Percentiles rank a stretch among this genome's conserved stretches.
Conservation (phyloP, 2,329 filamentous ascomycete species). For the Zarea fungicola region DNA sequence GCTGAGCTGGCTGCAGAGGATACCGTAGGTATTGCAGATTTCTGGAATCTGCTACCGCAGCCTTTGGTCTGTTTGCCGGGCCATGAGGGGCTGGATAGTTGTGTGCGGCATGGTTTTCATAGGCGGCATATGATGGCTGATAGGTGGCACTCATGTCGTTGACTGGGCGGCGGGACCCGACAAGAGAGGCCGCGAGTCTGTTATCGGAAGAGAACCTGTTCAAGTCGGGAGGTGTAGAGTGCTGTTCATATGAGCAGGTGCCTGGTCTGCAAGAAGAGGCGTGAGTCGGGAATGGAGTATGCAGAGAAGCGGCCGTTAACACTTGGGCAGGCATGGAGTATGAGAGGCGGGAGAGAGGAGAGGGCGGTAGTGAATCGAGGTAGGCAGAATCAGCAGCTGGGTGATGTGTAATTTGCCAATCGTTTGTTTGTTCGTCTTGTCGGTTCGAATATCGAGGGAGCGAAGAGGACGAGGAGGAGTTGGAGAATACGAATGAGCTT, state of each 20-base stretch:
- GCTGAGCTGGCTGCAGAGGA: constrained; percentile 21
- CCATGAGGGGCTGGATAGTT: constrained; percentile 32
- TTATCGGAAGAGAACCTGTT: not conserved
- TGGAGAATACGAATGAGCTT: not conserved
- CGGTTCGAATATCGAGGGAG: not conserved
- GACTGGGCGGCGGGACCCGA: constrained; percentile 16
- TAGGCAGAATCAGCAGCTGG: not conserved
- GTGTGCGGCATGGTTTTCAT: constrained; percentile 40
- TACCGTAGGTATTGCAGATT: constrained; percentile 28
- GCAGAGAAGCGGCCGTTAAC: not conserved
- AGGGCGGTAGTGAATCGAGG: not conserved
- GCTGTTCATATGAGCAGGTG: not conserved
- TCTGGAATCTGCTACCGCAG: constrained; percentile 29
- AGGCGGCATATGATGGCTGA: constrained; percentile 41
- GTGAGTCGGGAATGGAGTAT: not conserved
- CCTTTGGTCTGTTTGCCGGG: constrained; percentile 29
- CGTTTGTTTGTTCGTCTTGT: constrained; percentile 8
- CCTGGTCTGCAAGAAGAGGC: not conserved
- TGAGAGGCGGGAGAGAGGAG: not conserved
- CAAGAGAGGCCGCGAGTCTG: not conserved
- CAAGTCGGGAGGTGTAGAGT: not conserved
- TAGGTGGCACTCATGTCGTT: constrained; percentile 52
- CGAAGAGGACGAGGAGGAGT: not conserved
- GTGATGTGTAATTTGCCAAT: not conserved
- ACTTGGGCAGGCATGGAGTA: constrained; percentile 9